These are phyloP conservation scores for Cruciata laevipes DNA, from an alignment of 257 asterid genomes.

Conservation along the genomic window DNA sequence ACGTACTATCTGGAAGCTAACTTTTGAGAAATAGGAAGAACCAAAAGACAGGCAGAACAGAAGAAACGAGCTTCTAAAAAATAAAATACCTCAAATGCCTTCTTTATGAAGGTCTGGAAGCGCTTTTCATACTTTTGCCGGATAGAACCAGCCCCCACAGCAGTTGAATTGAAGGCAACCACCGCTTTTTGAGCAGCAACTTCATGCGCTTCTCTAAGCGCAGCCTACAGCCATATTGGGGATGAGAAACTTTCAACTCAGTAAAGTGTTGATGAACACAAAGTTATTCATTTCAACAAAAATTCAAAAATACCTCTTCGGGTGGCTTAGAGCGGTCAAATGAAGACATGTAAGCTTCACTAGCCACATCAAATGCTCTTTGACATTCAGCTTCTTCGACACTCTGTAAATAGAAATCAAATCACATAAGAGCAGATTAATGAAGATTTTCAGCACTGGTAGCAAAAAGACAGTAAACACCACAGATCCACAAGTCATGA, in stretches of 20 bases:
- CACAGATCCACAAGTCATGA: neutral
- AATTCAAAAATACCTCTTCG: slow-evolving; percentile 67
- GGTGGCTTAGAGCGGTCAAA: slow-evolving; percentile 86
- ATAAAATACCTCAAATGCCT: slow-evolving; percentile 81
- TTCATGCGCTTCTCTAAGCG: slow-evolving; percentile 90
- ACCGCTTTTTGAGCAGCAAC: slow-evolving; percentile 73
- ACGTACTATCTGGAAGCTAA: neutral
- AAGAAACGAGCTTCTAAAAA: slow-evolving; percentile 4
- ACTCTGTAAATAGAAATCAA: slow-evolving; percentile 37
- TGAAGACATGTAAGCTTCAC: slow-evolving; percentile 67
- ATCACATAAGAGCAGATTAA: neutral
- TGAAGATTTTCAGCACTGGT: neutral
- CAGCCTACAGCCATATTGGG: slow-evolving; percentile 49
- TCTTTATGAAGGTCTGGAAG: slow-evolving; percentile 61
- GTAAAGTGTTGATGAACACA: slow-evolving; percentile 7
- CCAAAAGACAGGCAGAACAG: neutral
- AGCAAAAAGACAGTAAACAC: neutral
- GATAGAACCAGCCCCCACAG: slow-evolving; percentile 80
- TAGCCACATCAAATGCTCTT: slow-evolving; percentile 76
- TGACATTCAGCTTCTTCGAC: slow-evolving; percentile 99
- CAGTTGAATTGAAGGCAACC: slow-evolving; percentile 65
- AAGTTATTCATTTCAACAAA: slow-evolving; percentile 37
- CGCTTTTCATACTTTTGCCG: slow-evolving; percentile 88
- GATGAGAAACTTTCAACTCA: slow-evolving; percentile 21
- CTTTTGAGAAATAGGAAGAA: neutral